These are phyloP conservation scores for Hordeum marinum DNA, from an alignment of 176 grass and related monocot species.

Conservation along the genomic window DNA sequence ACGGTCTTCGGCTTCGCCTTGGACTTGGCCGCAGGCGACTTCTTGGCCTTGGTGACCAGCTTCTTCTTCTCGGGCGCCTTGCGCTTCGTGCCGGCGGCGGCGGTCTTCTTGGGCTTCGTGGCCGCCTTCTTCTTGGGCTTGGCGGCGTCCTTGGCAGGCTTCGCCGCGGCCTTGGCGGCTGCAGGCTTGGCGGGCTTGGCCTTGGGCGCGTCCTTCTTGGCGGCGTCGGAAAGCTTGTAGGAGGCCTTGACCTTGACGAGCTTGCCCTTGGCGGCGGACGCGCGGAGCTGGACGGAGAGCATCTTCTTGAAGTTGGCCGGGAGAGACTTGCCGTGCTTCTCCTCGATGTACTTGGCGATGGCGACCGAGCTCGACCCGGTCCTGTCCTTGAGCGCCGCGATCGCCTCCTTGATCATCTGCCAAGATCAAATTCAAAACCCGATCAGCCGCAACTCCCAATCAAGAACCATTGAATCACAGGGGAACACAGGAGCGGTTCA, in stretches of 20 bases:
- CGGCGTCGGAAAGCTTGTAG: slow-evolving; percentile 76
- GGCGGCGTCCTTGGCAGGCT: neutral
- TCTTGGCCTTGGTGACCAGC: neutral
- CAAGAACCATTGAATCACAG: neutral
- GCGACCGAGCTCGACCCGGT: slow-evolving; percentile 78
- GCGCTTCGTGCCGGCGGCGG: neutral
- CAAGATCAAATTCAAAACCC: neutral
- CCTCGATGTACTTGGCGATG: slow-evolving; percentile 81
- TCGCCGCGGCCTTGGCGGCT: slow-evolving; percentile 7
- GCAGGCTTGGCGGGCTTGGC: neutral
- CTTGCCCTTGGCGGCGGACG: slow-evolving; percentile 63
- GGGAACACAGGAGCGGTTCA: too few relatives aligned
- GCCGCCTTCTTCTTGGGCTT: slow-evolving; percentile 27
- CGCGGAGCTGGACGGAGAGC: slow-evolving; percentile 50
- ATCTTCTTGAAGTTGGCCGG: slow-evolving; percentile 86
- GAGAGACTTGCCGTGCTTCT: slow-evolving; percentile 59
- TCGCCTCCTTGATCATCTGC: slow-evolving; percentile 95
- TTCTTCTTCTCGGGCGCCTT: slow-evolving; percentile 20
- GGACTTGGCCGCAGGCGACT: neutral
- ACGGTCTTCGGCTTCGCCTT: slow-evolving; percentile 27
- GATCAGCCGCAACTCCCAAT: neutral
- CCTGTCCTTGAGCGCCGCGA: slow-evolving; percentile 63
- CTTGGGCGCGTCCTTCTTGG: slow-evolving; percentile 32
- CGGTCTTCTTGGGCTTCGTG: neutral
- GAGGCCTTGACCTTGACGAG: slow-evolving; percentile 96